Conservation (phyloP, 2,329 filamentous ascomycete species). For the Coniochaeta sp. region DNA sequence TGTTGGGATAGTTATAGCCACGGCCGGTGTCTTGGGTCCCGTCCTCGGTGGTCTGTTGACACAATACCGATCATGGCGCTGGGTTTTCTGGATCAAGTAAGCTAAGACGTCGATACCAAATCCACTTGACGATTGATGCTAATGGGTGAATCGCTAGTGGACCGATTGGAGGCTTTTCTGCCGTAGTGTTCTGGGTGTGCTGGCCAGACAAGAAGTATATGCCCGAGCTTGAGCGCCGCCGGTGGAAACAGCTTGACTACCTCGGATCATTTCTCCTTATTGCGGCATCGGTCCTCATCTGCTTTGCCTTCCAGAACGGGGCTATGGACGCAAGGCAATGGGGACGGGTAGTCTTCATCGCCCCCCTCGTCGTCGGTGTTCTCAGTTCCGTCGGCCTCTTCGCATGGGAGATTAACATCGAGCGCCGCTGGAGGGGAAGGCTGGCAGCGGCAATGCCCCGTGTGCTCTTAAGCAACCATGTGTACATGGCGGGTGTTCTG, state of each 20-base stretch:
- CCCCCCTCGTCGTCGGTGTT: conserved; percentile 29
- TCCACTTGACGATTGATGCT: not conserved
- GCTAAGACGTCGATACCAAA: conserved; percentile 9
- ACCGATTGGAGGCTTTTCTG: conserved; percentile 39
- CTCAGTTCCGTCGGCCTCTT: conserved; percentile 27
- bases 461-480: conserved; percentile 36
- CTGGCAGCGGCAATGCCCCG: conserved; percentile 39
- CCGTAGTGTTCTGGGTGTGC: conserved; percentile 36
- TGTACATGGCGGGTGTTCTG: conserved; percentile 33
- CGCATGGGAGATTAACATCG: conserved; percentile 29
- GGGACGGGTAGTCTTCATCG: conserved; percentile 32
- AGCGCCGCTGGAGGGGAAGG: conserved; percentile 20
- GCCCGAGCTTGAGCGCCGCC: conserved; percentile 26
- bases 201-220: conserved; percentile 41
- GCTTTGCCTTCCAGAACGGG: conserved; percentile 50
- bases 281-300: conserved; percentile 44
- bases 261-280: conserved; percentile 46
- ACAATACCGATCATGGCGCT: conserved; percentile 41
- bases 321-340: conserved; percentile 31
- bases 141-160: conserved; percentile 27
- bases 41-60: conserved; percentile 44
- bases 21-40: conserved; percentile 43
- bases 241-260: conserved; percentile 45
- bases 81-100: conserved; percentile 55
- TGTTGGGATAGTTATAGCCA: conserved; percentile 40